Conservation (phyloP, 495 filamentous ascomycete species). For the Lasiosphaeria hispida region DNA sequence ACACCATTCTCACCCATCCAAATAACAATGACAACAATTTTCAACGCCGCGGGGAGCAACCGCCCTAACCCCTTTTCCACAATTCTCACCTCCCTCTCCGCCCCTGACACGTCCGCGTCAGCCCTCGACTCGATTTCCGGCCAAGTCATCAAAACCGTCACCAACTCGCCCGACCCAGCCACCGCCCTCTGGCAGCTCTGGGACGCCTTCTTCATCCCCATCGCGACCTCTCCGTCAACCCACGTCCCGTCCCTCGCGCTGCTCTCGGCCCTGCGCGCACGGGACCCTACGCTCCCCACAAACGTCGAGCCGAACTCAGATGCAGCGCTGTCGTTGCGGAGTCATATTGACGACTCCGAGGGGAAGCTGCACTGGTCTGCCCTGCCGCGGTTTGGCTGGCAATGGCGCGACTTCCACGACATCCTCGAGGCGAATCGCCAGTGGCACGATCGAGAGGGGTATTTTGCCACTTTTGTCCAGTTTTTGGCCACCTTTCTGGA, state of each 20-base stretch:
- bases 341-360: not conserved
- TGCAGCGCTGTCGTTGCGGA: not conserved
- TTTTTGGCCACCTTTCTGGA: not conserved
- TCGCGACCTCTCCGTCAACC: not conserved
- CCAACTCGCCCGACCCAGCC: conserved; percentile 1
- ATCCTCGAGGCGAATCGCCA: conserved; percentile 5
- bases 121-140: not conserved
- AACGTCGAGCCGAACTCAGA: not conserved
- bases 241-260: conserved; percentile 6
- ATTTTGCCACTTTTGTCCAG: not conserved
- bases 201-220: conserved; percentile 9
- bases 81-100: not conserved
- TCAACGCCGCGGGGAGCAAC: not conserved
- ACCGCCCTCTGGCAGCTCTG: conserved; percentile 11
- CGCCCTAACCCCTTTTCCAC: conserved; percentile 1
- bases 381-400: not conserved
- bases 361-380: not conserved
- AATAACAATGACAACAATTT: not conserved
- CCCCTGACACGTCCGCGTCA: not conserved
- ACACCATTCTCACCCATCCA: too few species aligned
- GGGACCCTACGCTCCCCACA: not conserved
- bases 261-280: not conserved
- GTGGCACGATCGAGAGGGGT: not conserved
- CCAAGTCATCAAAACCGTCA: not conserved
- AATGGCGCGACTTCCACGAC: conserved; percentile 10